Evolutionary conservation across 176 grass and related monocot species (phyloP), one percentile per base, ranked within the genome.

Genomic region (Areca catechu): DNA sequence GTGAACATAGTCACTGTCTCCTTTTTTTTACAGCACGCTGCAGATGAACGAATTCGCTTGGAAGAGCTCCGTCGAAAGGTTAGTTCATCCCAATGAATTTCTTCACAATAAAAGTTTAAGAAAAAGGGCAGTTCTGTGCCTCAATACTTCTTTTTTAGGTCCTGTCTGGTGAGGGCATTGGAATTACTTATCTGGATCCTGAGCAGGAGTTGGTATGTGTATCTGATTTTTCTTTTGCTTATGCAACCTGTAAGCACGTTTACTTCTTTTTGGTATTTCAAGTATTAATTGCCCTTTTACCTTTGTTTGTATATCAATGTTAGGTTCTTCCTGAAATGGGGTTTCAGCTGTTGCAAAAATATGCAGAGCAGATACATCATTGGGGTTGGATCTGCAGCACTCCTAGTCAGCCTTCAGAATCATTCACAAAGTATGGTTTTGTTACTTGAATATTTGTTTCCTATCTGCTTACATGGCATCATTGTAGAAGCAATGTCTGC

Each of bases 31-130:
- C 79, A 97, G 92, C 92, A 97, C 63, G 92, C 92, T 48, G 92
- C 92, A 66, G 92, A 97, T 73, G 86, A 97, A 80, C 90, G 92
- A 61, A 97, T 97, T 75, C 83, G 77, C 64, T 69, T 97, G 66
- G 92, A 97, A 83, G 83, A 90, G 51, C 83, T 97, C 27, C 92
- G 65, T 29, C 79, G 61, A 63, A 86, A 91, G 86, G 92, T 96
- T 77, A n/a, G 48, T 61, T 43, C 34, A 43, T 43, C 9, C 3
- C 34, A 43, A 43, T 43, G 9, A 43, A 14, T 43, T 43, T 43
- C 9, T 43, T 43, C 34, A 43, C 10, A 14, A 43, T 43, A 43
- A 43, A 43, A 43, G 10, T 43, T 43, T 2, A 43, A 43, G 10
- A 43, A 43, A 10, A 43, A 43, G 34, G 34, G 34, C 34, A 43